Conservation (phyloP, 148 eudicot species). For the Rheum nobile region DNA sequence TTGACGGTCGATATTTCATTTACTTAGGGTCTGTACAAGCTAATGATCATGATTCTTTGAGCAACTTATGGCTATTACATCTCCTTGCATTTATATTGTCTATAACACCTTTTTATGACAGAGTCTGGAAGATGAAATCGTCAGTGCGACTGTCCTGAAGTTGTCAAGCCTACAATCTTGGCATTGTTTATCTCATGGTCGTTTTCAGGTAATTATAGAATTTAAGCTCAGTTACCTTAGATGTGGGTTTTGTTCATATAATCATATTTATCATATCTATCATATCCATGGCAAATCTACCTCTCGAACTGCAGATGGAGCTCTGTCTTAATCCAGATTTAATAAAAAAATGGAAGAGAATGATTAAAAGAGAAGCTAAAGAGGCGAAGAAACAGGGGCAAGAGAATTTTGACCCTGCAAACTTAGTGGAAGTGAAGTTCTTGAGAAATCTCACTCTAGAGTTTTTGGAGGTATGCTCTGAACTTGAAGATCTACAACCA, state of each 20-base stretch:
- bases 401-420: conserved; percentile 48
- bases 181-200: conserved; percentile 94
- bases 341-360: conserved; percentile 76
- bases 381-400: conserved; percentile 53
- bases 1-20: neutral
- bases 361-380: conserved; percentile 62
- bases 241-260: neutral
- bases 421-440: conserved; percentile 59
- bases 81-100: neutral
- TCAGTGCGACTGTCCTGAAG: conserved; percentile 59
- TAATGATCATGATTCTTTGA: neutral
- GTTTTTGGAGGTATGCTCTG: conserved; percentile 60
- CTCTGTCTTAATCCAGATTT: conserved; percentile 61
- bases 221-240: neutral
- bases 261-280: no score
- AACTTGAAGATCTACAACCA: neutral
- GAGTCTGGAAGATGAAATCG: conserved; percentile 97
- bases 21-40: neutral
- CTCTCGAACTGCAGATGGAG: conserved; percentile 50
- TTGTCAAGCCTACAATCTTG: conserved; percentile 79
- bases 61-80: neutral
- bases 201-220: conserved; percentile 57
- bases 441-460: conserved; percentile 71
- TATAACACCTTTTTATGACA: conserved; percentile 16
- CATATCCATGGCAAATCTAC: neutral